Percentiles rank a stretch among this genome's conserved stretches.
Conservation (phyloP, 306 rosid species). For the Fagus crenata region DNA sequence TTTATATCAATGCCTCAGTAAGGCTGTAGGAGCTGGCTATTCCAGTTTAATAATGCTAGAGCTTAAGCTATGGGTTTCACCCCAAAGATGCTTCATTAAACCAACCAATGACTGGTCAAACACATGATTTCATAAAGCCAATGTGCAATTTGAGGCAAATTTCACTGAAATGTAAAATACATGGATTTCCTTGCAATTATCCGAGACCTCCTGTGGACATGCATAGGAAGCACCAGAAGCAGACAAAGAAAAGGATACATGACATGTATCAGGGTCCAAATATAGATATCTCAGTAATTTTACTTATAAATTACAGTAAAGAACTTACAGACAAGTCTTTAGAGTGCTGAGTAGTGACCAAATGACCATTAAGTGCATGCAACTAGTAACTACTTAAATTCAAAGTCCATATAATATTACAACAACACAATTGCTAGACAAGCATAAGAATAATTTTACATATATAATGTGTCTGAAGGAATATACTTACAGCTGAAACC, state of each 20-base stretch:
- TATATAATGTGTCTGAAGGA: conserved; percentile 7
- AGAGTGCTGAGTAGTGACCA: conserved; percentile 2
- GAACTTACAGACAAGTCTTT: conserved; percentile 3
- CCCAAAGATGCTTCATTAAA: background rate
- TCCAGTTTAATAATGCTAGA: background rate
- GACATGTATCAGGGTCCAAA: conserved; percentile 3
- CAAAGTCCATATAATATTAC: conserved; percentile 3
- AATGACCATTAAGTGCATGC: conserved; percentile 13
- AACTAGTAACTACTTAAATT: conserved; percentile 3
- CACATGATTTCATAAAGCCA: background rate
- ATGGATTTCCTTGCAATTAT: background rate
- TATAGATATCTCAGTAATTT: conserved; percentile 15
- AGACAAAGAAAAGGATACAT: conserved; percentile 5
- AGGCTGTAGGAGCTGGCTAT: background rate
- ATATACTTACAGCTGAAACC: conserved; percentile 73
- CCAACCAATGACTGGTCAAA: background rate
- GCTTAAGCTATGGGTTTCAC: background rate
- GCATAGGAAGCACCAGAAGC: background rate
- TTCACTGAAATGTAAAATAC: background rate
- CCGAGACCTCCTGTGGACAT: background rate
- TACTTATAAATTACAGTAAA: conserved; percentile 6
- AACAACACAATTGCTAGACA: background rate
- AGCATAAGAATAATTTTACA: conserved; percentile 13
- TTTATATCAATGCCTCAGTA: background rate
- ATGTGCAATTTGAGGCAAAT: background rate